Percentiles rank a stretch among this genome's conserved stretches.
Evolutionary conservation across 768 basidiomycete species (phyloP).

Genomic region (Rhizopogon sp.): DNA sequence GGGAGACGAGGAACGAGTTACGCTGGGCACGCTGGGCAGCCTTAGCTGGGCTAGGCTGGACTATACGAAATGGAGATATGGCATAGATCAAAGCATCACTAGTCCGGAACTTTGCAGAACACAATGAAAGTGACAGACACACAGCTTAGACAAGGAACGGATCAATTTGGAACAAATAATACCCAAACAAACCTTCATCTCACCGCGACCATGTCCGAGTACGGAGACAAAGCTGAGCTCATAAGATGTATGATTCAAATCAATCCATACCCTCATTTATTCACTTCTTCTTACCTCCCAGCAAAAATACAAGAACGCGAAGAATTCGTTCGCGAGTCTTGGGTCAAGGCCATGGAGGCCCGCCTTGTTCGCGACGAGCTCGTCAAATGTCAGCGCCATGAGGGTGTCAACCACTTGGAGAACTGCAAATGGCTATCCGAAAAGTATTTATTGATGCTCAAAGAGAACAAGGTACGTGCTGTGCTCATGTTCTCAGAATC

Average conservation of each 20-base stretch:
- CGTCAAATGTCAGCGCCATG: slow-evolving; percentile 80
- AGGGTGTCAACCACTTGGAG: slow-evolving; percentile 91
- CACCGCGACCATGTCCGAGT: slow-evolving; percentile 19
- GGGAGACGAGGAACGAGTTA: not conserved
- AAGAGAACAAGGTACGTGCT: slow-evolving; percentile 70
- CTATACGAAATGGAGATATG: too few relatives aligned
- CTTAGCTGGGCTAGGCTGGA: too few relatives aligned
- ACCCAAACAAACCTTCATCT: not conserved
- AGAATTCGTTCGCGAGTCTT: slow-evolving; percentile 79
- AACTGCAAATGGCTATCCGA: slow-evolving; percentile 84
- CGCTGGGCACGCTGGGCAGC: too few relatives aligned
- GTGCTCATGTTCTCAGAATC: not conserved
- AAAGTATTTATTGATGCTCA: slow-evolving; percentile 74
- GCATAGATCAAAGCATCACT: too few relatives aligned
- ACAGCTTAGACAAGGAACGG: not conserved
- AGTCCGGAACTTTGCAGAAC: too few relatives aligned
- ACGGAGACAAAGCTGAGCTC: slow-evolving; percentile 27
- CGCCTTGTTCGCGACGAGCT: slow-evolving; percentile 86
- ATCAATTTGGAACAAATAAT: not conserved
- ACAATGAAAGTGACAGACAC: too few relatives aligned
- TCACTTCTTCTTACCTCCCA: slow-evolving; percentile 17
- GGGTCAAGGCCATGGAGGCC: slow-evolving; percentile 92
- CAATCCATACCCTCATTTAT: not conserved
- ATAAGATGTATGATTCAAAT: slow-evolving; percentile 21
- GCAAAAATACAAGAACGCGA: slow-evolving; percentile 69